Conservation (phyloP, 495 filamentous ascomycete species). For the Sordaria brevicollis region DNA sequence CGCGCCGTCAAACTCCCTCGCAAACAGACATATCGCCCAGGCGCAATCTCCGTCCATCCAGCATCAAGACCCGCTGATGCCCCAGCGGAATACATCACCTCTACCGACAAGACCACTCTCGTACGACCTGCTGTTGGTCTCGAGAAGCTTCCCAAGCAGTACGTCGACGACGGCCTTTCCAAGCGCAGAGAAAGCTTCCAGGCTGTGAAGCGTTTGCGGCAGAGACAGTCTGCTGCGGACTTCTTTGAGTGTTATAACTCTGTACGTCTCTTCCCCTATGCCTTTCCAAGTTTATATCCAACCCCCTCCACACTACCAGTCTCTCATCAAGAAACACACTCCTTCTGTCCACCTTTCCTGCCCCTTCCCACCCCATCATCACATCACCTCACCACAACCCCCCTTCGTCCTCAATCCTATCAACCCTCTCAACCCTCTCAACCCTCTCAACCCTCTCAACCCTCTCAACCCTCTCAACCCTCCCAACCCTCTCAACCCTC, state of each 20-base stretch:
- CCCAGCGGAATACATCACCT: slow-evolving; percentile 14
- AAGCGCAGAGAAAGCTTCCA: slow-evolving; percentile 14
- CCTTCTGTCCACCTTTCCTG: no score
- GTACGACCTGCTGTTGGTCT: slow-evolving; percentile 15
- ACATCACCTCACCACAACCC: neutral
- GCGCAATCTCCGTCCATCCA: slow-evolving; percentile 4
- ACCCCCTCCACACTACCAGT: neutral
- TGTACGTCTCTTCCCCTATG: slow-evolving; percentile 19
- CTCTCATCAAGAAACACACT: neutral
- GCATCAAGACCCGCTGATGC: slow-evolving; percentile 6
- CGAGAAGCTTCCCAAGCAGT: slow-evolving; percentile 12
- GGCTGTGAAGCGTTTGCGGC: slow-evolving; percentile 8
- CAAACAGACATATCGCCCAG: slow-evolving; percentile 8
- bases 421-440: no score
- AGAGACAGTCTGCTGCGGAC: slow-evolving; percentile 11
- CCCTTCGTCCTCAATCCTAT: neutral
- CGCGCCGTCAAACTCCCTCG: slow-evolving; percentile 4
- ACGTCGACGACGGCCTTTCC: slow-evolving; percentile 3
- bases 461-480: no score
- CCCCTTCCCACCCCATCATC: neutral
- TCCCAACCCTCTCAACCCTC: no score
- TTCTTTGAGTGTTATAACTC: slow-evolving; percentile 31
- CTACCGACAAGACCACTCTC: slow-evolving; percentile 11
- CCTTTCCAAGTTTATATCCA: neutral
- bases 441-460: no score